Percentiles rank a stretch among this genome's conserved stretches.
Conservation (phyloP, 1,284 basidiomycete genomes). For the Lentinula novae-zelandiae region DNA sequence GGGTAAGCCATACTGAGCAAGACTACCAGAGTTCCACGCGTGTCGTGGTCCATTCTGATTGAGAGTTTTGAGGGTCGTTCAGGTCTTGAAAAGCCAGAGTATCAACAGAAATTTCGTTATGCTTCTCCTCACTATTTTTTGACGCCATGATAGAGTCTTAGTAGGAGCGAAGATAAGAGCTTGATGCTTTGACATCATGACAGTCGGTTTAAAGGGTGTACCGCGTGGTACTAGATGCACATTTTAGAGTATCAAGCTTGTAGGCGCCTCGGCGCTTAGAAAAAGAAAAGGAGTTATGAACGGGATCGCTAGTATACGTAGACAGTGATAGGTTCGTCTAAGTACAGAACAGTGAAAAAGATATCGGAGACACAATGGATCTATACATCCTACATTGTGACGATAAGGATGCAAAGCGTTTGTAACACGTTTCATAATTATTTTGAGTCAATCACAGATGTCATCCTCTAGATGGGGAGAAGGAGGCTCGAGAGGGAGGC, state of each 20-base stretch:
- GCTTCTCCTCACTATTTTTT: not conserved
- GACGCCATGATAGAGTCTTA: slow-evolving; percentile 1
- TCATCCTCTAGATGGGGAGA: not conserved
- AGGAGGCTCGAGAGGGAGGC: not conserved
- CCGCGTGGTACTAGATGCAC: not conserved
- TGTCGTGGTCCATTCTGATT: slow-evolving; percentile 40
- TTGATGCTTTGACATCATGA: not conserved
- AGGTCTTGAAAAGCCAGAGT: not conserved
- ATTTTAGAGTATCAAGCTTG: too few relatives aligned
- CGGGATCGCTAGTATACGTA: too few relatives aligned
- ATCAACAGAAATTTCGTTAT: not conserved
- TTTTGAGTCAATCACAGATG: not conserved
- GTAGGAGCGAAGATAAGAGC: not conserved
- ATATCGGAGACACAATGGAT: not conserved
- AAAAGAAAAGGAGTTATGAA: too few relatives aligned
- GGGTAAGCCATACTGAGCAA: not conserved
- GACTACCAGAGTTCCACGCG: slow-evolving; percentile 48
- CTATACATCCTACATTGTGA: not conserved
- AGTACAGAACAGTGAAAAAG: not conserved
- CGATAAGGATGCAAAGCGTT: not conserved
- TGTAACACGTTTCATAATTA: not conserved
- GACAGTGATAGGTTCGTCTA: too few relatives aligned
- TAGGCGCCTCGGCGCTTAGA: not conserved
- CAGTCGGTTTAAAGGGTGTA: not conserved
- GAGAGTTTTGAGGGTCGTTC: not conserved